phyloP scores from a whole-genome alignment of 129 eudicot genomes.

The Pseudognaphalium luteoalbum region DNA sequence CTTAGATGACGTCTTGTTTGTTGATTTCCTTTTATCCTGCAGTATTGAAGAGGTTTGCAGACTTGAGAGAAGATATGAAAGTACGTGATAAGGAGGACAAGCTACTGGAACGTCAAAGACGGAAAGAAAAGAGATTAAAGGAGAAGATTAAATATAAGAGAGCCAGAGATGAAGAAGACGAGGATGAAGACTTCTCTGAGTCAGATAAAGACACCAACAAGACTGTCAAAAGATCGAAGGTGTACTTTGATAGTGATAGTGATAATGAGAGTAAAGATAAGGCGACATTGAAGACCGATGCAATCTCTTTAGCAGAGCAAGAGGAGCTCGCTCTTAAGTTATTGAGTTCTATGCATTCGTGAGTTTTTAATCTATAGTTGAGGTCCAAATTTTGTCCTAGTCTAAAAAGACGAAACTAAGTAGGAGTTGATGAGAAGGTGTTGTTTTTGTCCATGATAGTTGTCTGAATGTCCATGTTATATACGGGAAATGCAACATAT shows the following conservation, averaged over 20 bases:
- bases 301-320: slow-evolving; percentile 77
- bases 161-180: slow-evolving; percentile 50
- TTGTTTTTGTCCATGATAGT: slow-evolving; percentile 4
- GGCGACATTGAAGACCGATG: slow-evolving; percentile 34
- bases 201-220: slow-evolving; percentile 41
- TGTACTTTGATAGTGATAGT: slow-evolving; percentile 62
- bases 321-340: slow-evolving; percentile 92
- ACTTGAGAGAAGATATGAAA: slow-evolving; percentile 65
- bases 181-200: slow-evolving; percentile 44
- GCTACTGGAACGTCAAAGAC: slow-evolving; percentile 61
- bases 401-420: not conserved
- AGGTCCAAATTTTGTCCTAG: slow-evolving; percentile 18
- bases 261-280: slow-evolving; percentile 49
- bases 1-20: not conserved
- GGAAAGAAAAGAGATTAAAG: slow-evolving; percentile 76
- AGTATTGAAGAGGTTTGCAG: slow-evolving; percentile 70
- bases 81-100: slow-evolving; percentile 77
- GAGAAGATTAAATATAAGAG: slow-evolving; percentile 70
- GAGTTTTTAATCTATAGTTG: slow-evolving; percentile 1
- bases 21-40: slow-evolving; percentile 7
- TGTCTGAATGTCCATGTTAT: not conserved
- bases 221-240: slow-evolving; percentile 45
- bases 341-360: slow-evolving; percentile 73
- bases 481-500: too few species aligned
- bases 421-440: slow-evolving; percentile 8